Evolutionary conservation across 129 eudicot species (phyloP), one percentile per base, ranked within the genome.

Genomic region (Glebionis coronaria): DNA sequence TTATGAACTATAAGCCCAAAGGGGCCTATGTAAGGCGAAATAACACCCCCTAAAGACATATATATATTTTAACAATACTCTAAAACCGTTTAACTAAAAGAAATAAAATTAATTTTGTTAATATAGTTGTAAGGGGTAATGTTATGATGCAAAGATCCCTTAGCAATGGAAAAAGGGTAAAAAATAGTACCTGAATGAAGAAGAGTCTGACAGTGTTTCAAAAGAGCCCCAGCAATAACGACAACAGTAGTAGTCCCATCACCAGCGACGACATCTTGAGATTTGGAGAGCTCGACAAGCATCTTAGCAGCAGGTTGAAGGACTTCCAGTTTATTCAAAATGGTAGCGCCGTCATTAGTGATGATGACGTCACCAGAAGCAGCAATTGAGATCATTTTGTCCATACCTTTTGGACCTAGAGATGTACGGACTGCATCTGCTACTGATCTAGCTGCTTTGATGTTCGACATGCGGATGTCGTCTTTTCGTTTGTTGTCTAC

Each of bases 271-370:
- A 88, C 75, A 68, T 91, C 97, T 35, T 91, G 97, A 0, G 93
- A 85, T 18, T 88, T 87, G 10, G 96, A 87, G 6, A 91, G 86
- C 71, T 91, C 96, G 44, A 91, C 97, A 69, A 91, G 90, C 79
- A 91, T 80, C 76, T 91, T 91, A 7, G 95, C 96, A 16, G 97
- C 97, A 46, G 97, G 97, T 63, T 91, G 97, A 5, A 91, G 90
- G 19, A 88, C 93, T 5, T 87, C 95, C 97, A 91, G 87, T 65
- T 87, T 87, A 79, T 87, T 83, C 44, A 91, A 86, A 10, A 91
- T 91, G 10, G 97, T 91, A 70, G 97, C 97, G 76, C 97, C 97
- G 73, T 91, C 97, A 75, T 91, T 91, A 75, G 97, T 91, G 77
- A 91, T 91, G 66, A 91, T 91, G 53, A 91, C 97, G 58, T 91